phyloP scores from a whole-genome alignment of 1,284 basidiomycete genomes.

The Leccinum cinnamomeum region DNA sequence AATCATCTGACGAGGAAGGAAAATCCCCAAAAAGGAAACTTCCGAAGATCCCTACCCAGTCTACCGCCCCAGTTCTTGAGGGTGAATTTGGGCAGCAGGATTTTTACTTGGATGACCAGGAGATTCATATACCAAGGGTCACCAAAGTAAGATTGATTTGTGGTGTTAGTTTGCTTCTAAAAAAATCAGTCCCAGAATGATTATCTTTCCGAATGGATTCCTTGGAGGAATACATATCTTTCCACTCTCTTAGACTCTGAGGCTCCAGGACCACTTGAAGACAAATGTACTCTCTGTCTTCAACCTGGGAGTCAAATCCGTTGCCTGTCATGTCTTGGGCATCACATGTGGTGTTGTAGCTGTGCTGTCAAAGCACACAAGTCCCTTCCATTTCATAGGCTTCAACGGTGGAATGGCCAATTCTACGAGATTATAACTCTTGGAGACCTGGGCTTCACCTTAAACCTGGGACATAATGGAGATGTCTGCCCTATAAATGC shows the following conservation, averaged over 20 bases:
- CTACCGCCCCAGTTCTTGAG: no score
- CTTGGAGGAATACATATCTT: neutral
- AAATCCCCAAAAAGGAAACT: neutral
- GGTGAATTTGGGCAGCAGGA: no score
- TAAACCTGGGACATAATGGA: conserved; percentile 8
- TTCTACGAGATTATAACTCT: conserved; percentile 7
- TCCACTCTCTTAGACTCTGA: neutral
- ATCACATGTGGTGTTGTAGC: conserved; percentile 2
- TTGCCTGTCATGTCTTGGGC: conserved; percentile 4
- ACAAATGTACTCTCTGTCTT: neutral
- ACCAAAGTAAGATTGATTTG: no score
- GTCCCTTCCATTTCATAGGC: conserved; percentile 6
- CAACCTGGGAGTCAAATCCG: neutral
- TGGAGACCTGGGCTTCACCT: neutral
- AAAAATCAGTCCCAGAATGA: neutral
- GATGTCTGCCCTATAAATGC: neutral
- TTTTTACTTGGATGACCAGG: no score
- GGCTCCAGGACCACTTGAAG: neutral
- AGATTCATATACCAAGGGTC: no score
- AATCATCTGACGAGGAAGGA: neutral
- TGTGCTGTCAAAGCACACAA: conserved; percentile 3
- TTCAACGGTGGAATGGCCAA: conserved; percentile 9
- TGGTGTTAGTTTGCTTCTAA: no score
- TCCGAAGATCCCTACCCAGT: neutral
- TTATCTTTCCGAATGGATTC: neutral